Evolutionary conservation across 805 yeast species (phyloP).

Genomic region (Groenewaldozyma tartarivorans): DNA sequence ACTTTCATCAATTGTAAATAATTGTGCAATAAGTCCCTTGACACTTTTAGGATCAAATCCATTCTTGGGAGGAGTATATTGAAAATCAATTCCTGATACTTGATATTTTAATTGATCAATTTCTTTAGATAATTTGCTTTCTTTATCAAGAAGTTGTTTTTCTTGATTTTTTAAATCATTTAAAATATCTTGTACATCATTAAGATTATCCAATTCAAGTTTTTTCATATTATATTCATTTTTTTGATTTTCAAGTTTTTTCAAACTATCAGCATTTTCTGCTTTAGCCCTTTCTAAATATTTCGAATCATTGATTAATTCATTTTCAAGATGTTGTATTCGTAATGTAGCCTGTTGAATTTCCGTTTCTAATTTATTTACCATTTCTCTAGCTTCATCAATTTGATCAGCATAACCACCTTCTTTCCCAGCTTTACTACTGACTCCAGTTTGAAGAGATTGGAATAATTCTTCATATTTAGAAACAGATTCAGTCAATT

Average conservation of each 20-base stretch:
- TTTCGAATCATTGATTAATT: slow-evolving; percentile 33
- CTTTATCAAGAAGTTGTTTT: slow-evolving; percentile 31
- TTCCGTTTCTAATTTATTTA: slow-evolving; percentile 44
- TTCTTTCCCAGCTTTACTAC: slow-evolving; percentile 65
- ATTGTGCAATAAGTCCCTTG: slow-evolving; percentile 82
- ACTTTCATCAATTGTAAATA: slow-evolving; percentile 53
- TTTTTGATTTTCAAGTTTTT: slow-evolving; percentile 37
- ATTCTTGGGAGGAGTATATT: slow-evolving; percentile 54
- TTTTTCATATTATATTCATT: slow-evolving; percentile 32
- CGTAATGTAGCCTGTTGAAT: slow-evolving; percentile 53
- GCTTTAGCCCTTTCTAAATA: slow-evolving; percentile 40
- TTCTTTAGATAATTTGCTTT: slow-evolving; percentile 36
- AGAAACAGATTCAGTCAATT: slow-evolving; percentile 38
- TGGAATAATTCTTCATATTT: slow-evolving; percentile 72
- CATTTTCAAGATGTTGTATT: slow-evolving; percentile 46
- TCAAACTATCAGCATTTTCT: slow-evolving; percentile 35
- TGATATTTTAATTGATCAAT: slow-evolving; percentile 49
- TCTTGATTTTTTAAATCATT: slow-evolving; percentile 18
- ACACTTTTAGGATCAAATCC: slow-evolving; percentile 55
- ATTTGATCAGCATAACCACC: slow-evolving; percentile 73
- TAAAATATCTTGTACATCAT: slow-evolving; percentile 28
- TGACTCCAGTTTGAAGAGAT: slow-evolving; percentile 80
- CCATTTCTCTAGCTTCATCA: slow-evolving; percentile 46
- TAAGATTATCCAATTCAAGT: slow-evolving; percentile 38
- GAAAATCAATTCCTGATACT: slow-evolving; percentile 67